Conservation (phyloP, 306 rosid genomes). For the Rosa rugosa region DNA sequence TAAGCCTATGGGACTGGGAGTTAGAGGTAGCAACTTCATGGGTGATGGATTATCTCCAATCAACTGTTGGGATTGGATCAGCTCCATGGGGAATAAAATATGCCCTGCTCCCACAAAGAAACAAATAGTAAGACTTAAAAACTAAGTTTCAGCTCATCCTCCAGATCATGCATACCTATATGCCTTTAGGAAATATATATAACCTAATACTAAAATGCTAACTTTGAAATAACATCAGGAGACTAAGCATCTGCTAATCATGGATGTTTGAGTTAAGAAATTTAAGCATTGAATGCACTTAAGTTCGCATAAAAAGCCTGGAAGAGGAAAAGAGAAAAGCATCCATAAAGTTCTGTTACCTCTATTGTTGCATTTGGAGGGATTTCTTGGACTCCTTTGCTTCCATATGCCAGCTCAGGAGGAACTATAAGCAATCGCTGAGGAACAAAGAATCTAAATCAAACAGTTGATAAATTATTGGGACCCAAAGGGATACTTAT, state of each 20-base stretch:
- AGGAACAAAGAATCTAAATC: slow-evolving; percentile 25
- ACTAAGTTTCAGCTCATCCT: too few species aligned
- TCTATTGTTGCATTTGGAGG: slow-evolving; percentile 96
- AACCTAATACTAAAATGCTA: background rate
- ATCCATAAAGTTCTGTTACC: slow-evolving; percentile 37
- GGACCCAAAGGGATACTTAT: slow-evolving; percentile 15
- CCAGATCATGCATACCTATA: too few species aligned
- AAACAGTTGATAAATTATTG: slow-evolving; percentile 13
- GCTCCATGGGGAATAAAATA: too few species aligned
- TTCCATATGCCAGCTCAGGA: slow-evolving; percentile 91
- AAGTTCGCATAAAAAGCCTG: background rate
- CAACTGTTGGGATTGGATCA: too few species aligned
- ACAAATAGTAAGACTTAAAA: too few species aligned
- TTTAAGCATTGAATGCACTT: background rate
- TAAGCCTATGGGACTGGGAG: too few species aligned
- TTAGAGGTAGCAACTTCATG: too few species aligned
- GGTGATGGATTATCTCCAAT: too few species aligned
- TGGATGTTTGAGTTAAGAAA: too few species aligned
- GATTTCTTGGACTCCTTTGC: slow-evolving; percentile 85
- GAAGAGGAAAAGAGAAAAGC: background rate
- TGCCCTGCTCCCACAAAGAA: too few species aligned
- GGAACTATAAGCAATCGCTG: slow-evolving; percentile 86
- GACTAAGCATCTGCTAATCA: slow-evolving; percentile 3
- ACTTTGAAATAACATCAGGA: background rate
- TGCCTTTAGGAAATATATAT: too few species aligned